These are phyloP conservation scores for Vanderwaltozyma polyspora DNA, from an alignment of 805 yeast genomes.

Conservation along the genomic window DNA sequence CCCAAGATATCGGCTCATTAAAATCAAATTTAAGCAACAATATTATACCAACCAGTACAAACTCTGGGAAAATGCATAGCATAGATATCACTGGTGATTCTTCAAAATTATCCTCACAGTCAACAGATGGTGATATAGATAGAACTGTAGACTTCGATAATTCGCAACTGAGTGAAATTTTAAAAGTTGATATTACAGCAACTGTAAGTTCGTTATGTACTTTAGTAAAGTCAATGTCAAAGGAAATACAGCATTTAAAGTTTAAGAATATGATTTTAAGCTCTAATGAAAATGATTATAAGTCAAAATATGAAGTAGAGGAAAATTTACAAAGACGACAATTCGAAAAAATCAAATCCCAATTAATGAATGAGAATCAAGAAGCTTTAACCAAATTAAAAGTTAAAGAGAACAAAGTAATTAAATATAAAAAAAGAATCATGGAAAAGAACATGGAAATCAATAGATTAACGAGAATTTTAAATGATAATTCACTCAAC, in stretches of 20 bases:
- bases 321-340: conserved; percentile 25
- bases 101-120: not conserved
- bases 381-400: conserved; percentile 30
- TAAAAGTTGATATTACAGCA: not conserved
- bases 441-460: conserved; percentile 37
- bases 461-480: conserved; percentile 27
- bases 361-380: conserved; percentile 25
- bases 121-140: not conserved
- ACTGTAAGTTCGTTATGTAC: not conserved
- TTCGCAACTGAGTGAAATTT: not conserved
- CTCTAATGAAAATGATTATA: conserved; percentile 14
- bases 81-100: too few species aligned
- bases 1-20: too few species aligned
- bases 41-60: too few species aligned
- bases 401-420: conserved; percentile 32
- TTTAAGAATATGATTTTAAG: conserved; percentile 31
- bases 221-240: conserved; percentile 10
- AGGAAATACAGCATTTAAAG: conserved; percentile 27
- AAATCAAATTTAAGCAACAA: too few species aligned
- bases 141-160: not conserved
- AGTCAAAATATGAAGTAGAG: conserved; percentile 22
- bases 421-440: conserved; percentile 35
- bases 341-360: conserved; percentile 24
- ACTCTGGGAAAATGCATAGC: too few species aligned
- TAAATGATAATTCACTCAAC: conserved; percentile 14